Evolutionary conservation across 331 rosid species (phyloP), one percentile per base, ranked within the genome.

Genomic region (Pyrus hybrid): DNA sequence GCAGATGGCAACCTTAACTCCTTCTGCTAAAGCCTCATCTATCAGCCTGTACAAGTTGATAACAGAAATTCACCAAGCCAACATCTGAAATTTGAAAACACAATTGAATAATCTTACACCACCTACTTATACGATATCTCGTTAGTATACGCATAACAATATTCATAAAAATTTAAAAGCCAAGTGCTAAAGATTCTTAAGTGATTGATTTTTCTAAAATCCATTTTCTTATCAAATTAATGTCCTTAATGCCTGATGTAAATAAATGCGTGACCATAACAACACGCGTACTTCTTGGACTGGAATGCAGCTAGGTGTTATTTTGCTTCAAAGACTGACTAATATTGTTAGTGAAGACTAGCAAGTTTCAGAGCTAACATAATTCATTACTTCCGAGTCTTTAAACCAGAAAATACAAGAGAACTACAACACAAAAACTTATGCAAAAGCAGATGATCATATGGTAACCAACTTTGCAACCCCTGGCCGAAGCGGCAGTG

Each of bases 401-500:
- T 37, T 8, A 43, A 43, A 71, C 25, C 2, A 47, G 43, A 63
- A 7, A 49, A 33, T 29, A 45, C 26, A 51, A 51, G n/a, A 53
- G 3, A 26, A 11, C 26, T 45, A 23, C 9, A 12, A 63, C 18
- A 21, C 22, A 10, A 13, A 73, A 63, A 65, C 5, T 29, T 49
- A 57, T 33, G 69, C 25, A 32, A 65, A 32, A 20, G 69, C 47
- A 70, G 72, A 86, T 77, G 80, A 60, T 54, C 30, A 83, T 85
- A 74, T 62, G 79, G 88, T 79, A 83, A 90, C 96, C 68, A 82
- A 94, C 97, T 92, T 94, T 83, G 92, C 97, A 78, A 94, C 99
- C 41, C 99, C 99, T 26, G 99, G 97, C 32, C 99, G 96, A 84
- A 94, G 99, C 71, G 99, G 99, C 80, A 94, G 85, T 77, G 90